A percentile compares a stretch with the other conserved stretches of the same genome.
phyloP scores from a whole-genome alignment of 257 asterid genomes.

The Cynanchum wilfordii region DNA sequence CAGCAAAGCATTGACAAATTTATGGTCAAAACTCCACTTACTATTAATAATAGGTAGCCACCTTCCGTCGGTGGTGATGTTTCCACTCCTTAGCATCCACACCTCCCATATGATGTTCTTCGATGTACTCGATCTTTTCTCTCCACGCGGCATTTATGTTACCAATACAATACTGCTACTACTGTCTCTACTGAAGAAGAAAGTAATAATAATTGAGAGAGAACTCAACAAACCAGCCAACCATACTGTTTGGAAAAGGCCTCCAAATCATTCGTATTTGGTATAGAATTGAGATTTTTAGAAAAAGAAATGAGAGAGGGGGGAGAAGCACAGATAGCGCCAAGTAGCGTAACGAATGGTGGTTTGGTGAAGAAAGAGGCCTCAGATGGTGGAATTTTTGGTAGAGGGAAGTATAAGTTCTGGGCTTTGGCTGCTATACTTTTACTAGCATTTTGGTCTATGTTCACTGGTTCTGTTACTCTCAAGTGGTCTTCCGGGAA shows the following conservation, averaged over 20 bases:
- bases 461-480: slow-evolving; percentile 89
- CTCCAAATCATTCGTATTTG: background rate
- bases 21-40: background rate
- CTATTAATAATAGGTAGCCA: background rate
- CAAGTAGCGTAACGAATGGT: slow-evolving; percentile 23
- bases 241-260: too few relatives aligned
- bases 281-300: background rate
- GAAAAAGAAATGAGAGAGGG: slow-evolving; percentile 61
- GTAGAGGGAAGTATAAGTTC: slow-evolving; percentile 78
- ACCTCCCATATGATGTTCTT: background rate
- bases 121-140: background rate
- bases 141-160: slow-evolving; percentile 8
- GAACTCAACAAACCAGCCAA: too few relatives aligned
- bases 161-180: background rate
- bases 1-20: background rate
- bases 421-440: slow-evolving; percentile 84
- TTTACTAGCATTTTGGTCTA: slow-evolving; percentile 82
- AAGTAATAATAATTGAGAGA: too few relatives aligned
- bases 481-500: slow-evolving; percentile 67
- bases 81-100: background rate
- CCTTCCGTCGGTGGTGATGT: slow-evolving; percentile 11
- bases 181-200: too few relatives aligned
- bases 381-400: slow-evolving; percentile 45
- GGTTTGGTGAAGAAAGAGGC: slow-evolving; percentile 47
- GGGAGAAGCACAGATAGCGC: slow-evolving; percentile 49